Conservation (phyloP, 2,329 filamentous ascomycete genomes). For the Thielaviopsis punctulata region DNA sequence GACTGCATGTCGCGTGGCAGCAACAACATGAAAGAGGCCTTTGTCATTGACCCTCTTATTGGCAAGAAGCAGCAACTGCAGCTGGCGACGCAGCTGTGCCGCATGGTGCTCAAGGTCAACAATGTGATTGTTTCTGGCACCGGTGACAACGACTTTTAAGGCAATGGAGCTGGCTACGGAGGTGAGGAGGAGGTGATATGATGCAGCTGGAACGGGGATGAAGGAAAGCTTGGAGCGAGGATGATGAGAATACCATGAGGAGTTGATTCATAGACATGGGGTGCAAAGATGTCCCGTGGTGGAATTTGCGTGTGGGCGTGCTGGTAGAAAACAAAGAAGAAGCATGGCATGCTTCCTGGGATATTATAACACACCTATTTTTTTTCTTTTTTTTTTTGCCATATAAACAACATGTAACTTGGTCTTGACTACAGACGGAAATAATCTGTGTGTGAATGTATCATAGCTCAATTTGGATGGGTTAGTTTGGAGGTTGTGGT, state of each 20-base stretch:
- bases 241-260: not conserved
- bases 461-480: too few relatives aligned
- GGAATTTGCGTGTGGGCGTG: not conserved
- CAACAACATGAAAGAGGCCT: conserved; percentile 96
- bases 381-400: not conserved
- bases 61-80: conserved; percentile 95
- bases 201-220: not conserved
- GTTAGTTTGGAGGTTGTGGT: too few relatives aligned
- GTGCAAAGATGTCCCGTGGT: not conserved
- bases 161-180: too few relatives aligned
- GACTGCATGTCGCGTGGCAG: conserved; percentile 94
- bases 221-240: not conserved
- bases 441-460: not conserved
- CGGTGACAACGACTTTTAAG: conserved; percentile 74
- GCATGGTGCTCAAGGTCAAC: conserved; percentile 96
- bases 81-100: conserved; percentile 89
- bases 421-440: not conserved
- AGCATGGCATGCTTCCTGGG: not conserved
- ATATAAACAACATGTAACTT: not conserved
- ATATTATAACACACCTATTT: conserved; percentile 1
- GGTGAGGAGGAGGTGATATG: too few relatives aligned
- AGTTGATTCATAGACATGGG: conserved; percentile 2
- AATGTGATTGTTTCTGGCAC: conserved; percentile 84
- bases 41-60: conserved; percentile 95
- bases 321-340: conserved; percentile 8